Conservation (phyloP, 805 yeast genomes). For the Myxozyma vanderwaltii region DNA sequence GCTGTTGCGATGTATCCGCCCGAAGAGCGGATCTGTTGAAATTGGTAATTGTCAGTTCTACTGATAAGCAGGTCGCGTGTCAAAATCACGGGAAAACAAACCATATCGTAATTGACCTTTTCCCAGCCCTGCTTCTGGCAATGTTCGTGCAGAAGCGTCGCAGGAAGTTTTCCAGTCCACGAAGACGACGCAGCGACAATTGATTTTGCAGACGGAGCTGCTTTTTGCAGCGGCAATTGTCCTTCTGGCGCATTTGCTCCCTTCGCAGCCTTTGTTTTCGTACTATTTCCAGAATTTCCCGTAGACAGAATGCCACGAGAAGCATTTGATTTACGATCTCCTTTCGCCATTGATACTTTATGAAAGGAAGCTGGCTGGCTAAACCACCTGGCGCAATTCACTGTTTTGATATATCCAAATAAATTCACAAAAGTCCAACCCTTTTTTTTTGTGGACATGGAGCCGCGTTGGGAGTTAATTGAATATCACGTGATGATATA, state of each 20-base stretch:
- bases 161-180: slow-evolving; percentile 96
- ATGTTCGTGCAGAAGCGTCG: slow-evolving; percentile 78
- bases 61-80: background rate
- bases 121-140: slow-evolving; percentile 91
- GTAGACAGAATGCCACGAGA: slow-evolving; percentile 24
- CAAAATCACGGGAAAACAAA: slow-evolving; percentile 34
- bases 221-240: slow-evolving; percentile 23
- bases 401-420: too few species aligned
- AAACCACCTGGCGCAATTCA: too few species aligned
- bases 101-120: slow-evolving; percentile 77
- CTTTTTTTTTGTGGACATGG: background rate
- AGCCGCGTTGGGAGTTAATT: slow-evolving; percentile 4
- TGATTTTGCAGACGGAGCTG: slow-evolving; percentile 34
- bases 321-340: slow-evolving; percentile 21
- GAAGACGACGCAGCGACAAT: slow-evolving; percentile 69
- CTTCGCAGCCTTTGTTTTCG: slow-evolving; percentile 14
- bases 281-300: slow-evolving; percentile 30
- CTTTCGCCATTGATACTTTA: slow-evolving; percentile 21
- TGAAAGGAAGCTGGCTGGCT: too few species aligned
- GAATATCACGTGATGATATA: too few species aligned
- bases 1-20: slow-evolving; percentile 69
- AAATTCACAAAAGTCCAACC: background rate
- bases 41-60: background rate
- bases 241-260: background rate
- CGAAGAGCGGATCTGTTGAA: slow-evolving; percentile 43